Percentiles rank a stretch among this genome's conserved stretches.
These are phyloP conservation scores for Oryza glumipatula DNA, from an alignment of 176 grass and related monocot species.

Conservation along the genomic window DNA sequence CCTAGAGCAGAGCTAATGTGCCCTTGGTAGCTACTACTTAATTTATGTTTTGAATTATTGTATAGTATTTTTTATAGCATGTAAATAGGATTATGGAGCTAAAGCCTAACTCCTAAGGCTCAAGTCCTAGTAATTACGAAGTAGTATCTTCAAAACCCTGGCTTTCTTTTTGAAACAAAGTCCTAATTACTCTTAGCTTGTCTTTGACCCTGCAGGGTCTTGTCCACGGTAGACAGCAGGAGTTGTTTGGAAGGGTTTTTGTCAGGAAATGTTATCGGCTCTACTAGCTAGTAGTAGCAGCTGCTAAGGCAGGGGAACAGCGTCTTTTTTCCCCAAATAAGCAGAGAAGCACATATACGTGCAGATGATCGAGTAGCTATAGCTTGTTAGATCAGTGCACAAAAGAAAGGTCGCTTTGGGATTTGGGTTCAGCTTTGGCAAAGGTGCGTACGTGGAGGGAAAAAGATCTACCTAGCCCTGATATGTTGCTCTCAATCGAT, in stretches of 20 bases:
- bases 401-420: conserved; percentile 48
- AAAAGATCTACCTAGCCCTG: conserved; percentile 26
- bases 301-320: not conserved
- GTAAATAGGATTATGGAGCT: not conserved
- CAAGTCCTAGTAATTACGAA: not conserved
- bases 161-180: too few species aligned
- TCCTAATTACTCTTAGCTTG: not conserved
- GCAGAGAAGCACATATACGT: not conserved
- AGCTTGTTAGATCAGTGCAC: conserved; percentile 28
- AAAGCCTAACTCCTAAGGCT: not conserved
- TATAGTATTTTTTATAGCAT: not conserved
- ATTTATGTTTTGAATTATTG: too few species aligned
- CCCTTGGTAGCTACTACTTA: too few species aligned
- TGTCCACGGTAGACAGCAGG: conserved; percentile 45
- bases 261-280: conserved; percentile 28
- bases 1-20: too few species aligned
- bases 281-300: not conserved
- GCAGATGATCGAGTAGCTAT: not conserved
- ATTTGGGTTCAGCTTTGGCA: conserved; percentile 45
- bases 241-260: conserved; percentile 35
- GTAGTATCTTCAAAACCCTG: too few species aligned
- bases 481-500: not conserved
- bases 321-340: not conserved
- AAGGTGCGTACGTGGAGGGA: conserved; percentile 12
- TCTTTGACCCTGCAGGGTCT: not conserved